phyloP scores from a whole-genome alignment of 2,329 filamentous ascomycete genomes.

The Stemphylium beticola region DNA sequence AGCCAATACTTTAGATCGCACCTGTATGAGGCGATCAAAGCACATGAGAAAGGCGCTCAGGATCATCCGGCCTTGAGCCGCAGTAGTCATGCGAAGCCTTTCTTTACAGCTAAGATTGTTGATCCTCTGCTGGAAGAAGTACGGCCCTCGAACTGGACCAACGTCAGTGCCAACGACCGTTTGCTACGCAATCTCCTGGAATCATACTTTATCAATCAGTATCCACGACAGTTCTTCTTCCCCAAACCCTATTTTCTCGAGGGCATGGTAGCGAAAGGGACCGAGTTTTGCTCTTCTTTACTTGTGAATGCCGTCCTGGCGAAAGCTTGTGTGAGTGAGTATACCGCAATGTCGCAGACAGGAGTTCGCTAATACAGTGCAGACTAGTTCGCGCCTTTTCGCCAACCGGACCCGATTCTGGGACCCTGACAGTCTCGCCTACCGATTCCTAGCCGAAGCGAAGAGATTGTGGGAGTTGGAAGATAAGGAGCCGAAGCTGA shows the following conservation, averaged over 20 bases:
- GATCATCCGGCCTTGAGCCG: not conserved
- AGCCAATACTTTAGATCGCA: slow-evolving; percentile 17
- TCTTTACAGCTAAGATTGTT: slow-evolving; percentile 22
- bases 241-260: slow-evolving; percentile 28
- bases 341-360: not conserved
- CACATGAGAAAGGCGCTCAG: not conserved
- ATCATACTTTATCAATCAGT: slow-evolving; percentile 18
- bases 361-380: slow-evolving; percentile 2
- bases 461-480: slow-evolving; percentile 30
- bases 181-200: slow-evolving; percentile 22
- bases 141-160: slow-evolving; percentile 25
- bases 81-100: slow-evolving; percentile 23
- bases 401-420: slow-evolving; percentile 16
- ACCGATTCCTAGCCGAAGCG: slow-evolving; percentile 28
- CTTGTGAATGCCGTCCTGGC: slow-evolving; percentile 31
- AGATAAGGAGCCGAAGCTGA: slow-evolving; percentile 6
- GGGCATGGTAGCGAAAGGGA: slow-evolving; percentile 19
- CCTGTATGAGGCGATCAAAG: slow-evolving; percentile 14
- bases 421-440: slow-evolving; percentile 22
- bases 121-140: slow-evolving; percentile 21
- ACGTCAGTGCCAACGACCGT: slow-evolving; percentile 20
- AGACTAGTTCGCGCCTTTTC: slow-evolving; percentile 12
- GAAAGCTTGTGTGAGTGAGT: slow-evolving; percentile 24
- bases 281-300: slow-evolving; percentile 23
- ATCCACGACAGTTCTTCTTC: slow-evolving; percentile 18